Conservation (phyloP, 2,329 filamentous ascomycete genomes). For the Phaeosphaeria sp. region DNA sequence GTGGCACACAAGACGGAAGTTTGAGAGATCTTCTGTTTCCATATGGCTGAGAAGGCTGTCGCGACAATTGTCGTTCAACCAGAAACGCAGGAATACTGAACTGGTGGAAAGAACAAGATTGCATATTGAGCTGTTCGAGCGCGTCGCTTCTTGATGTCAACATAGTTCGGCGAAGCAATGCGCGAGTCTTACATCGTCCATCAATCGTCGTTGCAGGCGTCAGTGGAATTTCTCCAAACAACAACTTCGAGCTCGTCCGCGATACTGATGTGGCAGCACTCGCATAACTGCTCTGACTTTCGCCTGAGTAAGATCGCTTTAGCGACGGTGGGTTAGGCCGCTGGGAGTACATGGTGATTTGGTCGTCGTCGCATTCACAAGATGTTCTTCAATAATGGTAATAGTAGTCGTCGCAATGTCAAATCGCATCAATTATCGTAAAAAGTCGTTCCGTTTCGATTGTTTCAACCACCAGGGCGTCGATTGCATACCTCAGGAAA, state of each 20-base stretch:
- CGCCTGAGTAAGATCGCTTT: constrained; percentile 46
- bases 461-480: constrained; percentile 27
- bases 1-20: constrained; percentile 70
- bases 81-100: constrained; percentile 58
- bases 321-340: constrained; percentile 43
- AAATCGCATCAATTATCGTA: constrained; percentile 21
- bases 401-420: constrained; percentile 14
- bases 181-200: constrained; percentile 44
- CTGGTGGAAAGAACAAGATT: constrained; percentile 58
- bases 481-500: constrained; percentile 39
- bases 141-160: constrained; percentile 47
- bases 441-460: constrained; percentile 7
- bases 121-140: constrained; percentile 56
- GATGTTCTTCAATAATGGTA: constrained; percentile 3
- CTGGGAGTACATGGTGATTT: constrained; percentile 42
- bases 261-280: constrained; percentile 42
- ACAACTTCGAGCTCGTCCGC: constrained; percentile 48
- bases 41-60: constrained; percentile 53
- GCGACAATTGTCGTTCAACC: constrained; percentile 57
- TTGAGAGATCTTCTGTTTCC: constrained; percentile 51
- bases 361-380: constrained; percentile 26
- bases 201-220: constrained; percentile 48
- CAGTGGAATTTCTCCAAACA: constrained; percentile 60
- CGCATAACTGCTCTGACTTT: constrained; percentile 47
- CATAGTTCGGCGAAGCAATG: constrained; percentile 8